Conservation (phyloP, 768 basidiomycete genomes). For the Cyathus striatus region DNA sequence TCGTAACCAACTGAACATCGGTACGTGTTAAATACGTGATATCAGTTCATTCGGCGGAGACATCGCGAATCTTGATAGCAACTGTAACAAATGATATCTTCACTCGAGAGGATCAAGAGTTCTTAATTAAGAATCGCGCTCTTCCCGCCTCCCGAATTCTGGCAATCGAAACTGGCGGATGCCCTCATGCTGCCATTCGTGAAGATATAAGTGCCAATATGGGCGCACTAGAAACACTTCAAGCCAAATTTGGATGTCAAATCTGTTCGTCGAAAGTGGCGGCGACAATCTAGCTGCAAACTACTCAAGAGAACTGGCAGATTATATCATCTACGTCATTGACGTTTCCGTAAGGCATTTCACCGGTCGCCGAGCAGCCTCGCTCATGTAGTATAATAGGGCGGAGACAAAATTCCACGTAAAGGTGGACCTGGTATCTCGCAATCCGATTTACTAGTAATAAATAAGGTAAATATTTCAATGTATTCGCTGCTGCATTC, state of each 20-base stretch:
- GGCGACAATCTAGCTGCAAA: conserved; percentile 97
- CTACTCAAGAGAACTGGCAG: conserved; percentile 93
- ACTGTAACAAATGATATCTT: conserved; percentile 99
- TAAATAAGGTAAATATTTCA: conserved; percentile 42
- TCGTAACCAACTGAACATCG: conserved; percentile 85
- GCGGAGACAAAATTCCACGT: conserved; percentile 96
- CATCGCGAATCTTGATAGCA: conserved; percentile 36
- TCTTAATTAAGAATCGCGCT: conserved; percentile 89
- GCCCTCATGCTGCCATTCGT: conserved; percentile 96
- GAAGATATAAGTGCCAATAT: conserved; percentile 98
- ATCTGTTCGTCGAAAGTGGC: conserved; percentile 93
- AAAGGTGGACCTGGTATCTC: conserved; percentile 99
- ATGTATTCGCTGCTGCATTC: background rate
- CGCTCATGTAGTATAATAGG: conserved; percentile 34
- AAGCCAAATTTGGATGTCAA: conserved; percentile 87
- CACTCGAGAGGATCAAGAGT: conserved; percentile 96
- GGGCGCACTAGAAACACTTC: conserved; percentile 91
- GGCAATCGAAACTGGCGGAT: conserved; percentile 97
- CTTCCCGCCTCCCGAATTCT: conserved; percentile 81
- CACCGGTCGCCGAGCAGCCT: conserved; percentile 1
- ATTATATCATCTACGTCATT: conserved; percentile 94
- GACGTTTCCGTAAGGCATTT: conserved; percentile 61
- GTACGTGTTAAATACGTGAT: conserved; percentile 30
- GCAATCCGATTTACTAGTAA: conserved; percentile 88
- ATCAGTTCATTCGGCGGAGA: conserved; percentile 5